Percentiles rank a stretch among this genome's conserved stretches.
Evolutionary conservation across 2,329 filamentous ascomycete genomes (phyloP).

Genomic region (Xenosphaeropsis pyriputrescens): DNA sequence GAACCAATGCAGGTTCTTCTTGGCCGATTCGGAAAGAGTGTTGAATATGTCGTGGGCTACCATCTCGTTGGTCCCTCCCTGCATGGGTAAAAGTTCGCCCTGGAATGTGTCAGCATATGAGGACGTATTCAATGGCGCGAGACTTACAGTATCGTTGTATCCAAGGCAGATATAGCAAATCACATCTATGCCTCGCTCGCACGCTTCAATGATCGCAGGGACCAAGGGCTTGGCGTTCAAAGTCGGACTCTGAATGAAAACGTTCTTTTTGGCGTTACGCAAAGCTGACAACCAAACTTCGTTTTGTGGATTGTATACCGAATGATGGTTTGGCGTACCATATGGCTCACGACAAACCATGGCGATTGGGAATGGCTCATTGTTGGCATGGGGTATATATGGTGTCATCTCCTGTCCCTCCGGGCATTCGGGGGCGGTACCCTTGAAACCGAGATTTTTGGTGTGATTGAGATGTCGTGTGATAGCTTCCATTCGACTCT

Average conservation of each 20-base stretch:
- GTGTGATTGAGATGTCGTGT: conserved; percentile 53
- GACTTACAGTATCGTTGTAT: conserved; percentile 54
- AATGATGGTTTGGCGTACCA: conserved; percentile 45
- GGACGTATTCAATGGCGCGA: background rate
- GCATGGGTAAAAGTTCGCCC: conserved; percentile 61
- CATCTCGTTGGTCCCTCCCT: conserved; percentile 66
- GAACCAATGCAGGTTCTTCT: conserved; percentile 39
- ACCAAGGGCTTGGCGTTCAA: conserved; percentile 58
- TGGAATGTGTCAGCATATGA: conserved; percentile 10
- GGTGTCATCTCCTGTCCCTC: conserved; percentile 47
- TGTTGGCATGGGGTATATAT: conserved; percentile 38
- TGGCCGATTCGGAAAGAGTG: conserved; percentile 31
- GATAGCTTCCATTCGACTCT: conserved; percentile 41
- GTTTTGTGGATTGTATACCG: conserved; percentile 56
- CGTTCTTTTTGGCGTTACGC: conserved; percentile 40
- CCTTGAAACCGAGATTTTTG: conserved; percentile 30
- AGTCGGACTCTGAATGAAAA: conserved; percentile 72
- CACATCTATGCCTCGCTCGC: conserved; percentile 52
- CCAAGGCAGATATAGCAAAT: conserved; percentile 62
- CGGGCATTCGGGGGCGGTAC: conserved; percentile 36
- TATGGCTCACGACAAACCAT: conserved; percentile 56
- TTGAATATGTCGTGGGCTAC: conserved; percentile 43
- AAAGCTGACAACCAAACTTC: conserved; percentile 59
- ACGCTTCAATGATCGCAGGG: conserved; percentile 45
- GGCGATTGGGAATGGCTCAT: conserved; percentile 52